Conservation (phyloP, 163 green algal species). For the Volvox carteri region DNA sequence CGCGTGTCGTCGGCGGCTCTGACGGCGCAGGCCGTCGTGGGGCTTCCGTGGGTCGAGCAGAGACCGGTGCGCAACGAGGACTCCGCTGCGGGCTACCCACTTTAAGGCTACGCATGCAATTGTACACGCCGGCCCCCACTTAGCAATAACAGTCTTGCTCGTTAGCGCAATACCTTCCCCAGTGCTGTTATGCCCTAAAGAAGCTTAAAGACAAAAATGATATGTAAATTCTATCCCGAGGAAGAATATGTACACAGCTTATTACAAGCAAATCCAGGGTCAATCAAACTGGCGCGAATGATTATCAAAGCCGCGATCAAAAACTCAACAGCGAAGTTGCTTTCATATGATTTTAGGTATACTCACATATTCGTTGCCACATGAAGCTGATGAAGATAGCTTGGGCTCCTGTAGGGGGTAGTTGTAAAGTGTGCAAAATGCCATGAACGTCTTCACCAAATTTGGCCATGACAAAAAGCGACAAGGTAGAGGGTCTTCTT, state of each 20-base stretch:
- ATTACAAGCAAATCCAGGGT: neutral
- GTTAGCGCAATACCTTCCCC: too few relatives aligned
- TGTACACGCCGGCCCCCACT: neutral
- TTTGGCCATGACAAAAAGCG: constrained; percentile 8
- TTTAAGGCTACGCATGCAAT: constrained; percentile 37
- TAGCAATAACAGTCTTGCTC: neutral
- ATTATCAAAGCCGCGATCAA: too few relatives aligned
- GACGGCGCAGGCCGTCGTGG: constrained; percentile 1
- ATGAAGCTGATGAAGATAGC: too few relatives aligned
- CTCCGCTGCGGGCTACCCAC: constrained; percentile 34
- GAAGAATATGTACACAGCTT: too few relatives aligned
- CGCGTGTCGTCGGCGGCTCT: constrained; percentile 35
- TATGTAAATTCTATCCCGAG: too few relatives aligned
- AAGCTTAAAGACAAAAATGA: too few relatives aligned
- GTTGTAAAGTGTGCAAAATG: neutral
- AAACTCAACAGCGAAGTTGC: too few relatives aligned
- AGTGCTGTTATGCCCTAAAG: too few relatives aligned
- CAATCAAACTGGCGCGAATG: constrained; percentile 29
- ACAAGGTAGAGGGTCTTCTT: constrained; percentile 9
- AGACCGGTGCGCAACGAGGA: constrained; percentile 2
- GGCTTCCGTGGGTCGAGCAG: neutral
- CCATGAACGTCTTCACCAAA: neutral
- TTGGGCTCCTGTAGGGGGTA: too few relatives aligned
- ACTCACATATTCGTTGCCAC: too few relatives aligned
- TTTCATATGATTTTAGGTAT: too few relatives aligned